Conservation (phyloP, 2,329 filamentous ascomycete species). For the Aspergillus pseudotamarii region DNA sequence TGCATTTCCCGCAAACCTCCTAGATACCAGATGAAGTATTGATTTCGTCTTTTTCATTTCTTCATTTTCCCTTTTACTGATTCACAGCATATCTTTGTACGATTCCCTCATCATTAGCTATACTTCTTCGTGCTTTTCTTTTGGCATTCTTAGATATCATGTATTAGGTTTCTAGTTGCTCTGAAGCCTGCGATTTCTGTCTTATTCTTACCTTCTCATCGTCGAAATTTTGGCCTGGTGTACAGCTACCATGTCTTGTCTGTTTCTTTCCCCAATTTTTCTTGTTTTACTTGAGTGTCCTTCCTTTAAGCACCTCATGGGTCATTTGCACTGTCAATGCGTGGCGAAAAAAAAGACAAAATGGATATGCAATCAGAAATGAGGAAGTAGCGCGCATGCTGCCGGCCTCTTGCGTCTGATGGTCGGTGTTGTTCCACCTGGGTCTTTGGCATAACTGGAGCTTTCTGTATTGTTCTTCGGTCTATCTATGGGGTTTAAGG, state of each 20-base stretch:
- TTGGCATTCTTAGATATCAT: conserved; percentile 18
- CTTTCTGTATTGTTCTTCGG: conserved; percentile 9
- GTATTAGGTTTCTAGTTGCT: conserved; percentile 13
- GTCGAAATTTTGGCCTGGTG: conserved; percentile 11
- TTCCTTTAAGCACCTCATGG: conserved; percentile 6
- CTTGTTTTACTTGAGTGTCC: conserved; percentile 13
- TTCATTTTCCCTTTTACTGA: conserved; percentile 10
- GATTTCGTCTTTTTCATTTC: conserved; percentile 10
- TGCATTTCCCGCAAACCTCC: conserved; percentile 24
- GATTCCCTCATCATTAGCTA: conserved; percentile 16
- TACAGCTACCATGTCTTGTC: conserved; percentile 18
- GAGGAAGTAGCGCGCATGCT: neutral
- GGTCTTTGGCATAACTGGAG: conserved; percentile 8
- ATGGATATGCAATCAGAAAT: neutral
- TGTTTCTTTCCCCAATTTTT: conserved; percentile 12
- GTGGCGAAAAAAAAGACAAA: conserved; percentile 7
- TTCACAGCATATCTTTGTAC: conserved; percentile 15
- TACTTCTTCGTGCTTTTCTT: conserved; percentile 11
- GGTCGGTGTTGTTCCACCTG: conserved; percentile 3
- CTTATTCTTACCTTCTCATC: conserved; percentile 1
- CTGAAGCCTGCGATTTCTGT: conserved; percentile 1
- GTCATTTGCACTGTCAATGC: conserved; percentile 8
- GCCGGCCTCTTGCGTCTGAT: conserved; percentile 4
- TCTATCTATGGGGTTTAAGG: conserved; percentile 12
- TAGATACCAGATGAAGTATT: conserved; percentile 32